Evolutionary conservation across 2,329 filamentous ascomycete genomes (phyloP), one percentile per base, ranked within the genome.

Genomic region (Colletotrichum lupini): DNA sequence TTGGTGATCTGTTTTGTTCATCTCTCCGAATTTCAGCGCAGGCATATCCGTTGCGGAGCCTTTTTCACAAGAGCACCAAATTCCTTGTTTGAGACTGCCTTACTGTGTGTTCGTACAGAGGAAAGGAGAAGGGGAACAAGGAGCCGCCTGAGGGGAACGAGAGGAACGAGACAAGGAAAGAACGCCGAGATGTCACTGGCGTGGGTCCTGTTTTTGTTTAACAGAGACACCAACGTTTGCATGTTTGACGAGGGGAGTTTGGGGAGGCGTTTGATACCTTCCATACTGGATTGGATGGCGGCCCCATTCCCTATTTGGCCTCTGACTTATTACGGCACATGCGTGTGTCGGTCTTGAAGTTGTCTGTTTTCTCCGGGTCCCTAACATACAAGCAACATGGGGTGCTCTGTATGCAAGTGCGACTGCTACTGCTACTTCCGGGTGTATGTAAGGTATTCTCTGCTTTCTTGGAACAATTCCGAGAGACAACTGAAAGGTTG

Each of bases 171-270:
- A 35, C n/a, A 22, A 22, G 14, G 37, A 16, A 14, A 22, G 19
- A 32, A 49, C 52, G 62, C 30, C 49, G 62, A 60, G 57, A 42
- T 60, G 30, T 42, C 57, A 60, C 32, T 37, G 57, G 30, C 55
- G 55, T 57, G 55, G 32, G 52, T n/a, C 49, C 53, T 24, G 61
- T 63, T 63, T 63, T 46, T 53, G 46, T 63, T 55, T 53, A 53
- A 53, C 28, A 63, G 46, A 52, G 14, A 35, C 46, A 53, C 60
- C 60, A 63, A 53, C 19, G 60, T 53, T 63, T 63, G 28, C 24
- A 28, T 24, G 32, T 65, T 56, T 37, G 62, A 55, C 26, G 62
- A 52, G 11, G 46, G 12, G 19, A 55, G 52, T 26, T 49, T 24
- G 26, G 42, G 26, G 60, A 6, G 11, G 46, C 28, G 37, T 61